Base-by-base conservation (phyloP, 2,329 filamentous ascomycete genomes). In the Plectosphaerella plurivora region DNA sequence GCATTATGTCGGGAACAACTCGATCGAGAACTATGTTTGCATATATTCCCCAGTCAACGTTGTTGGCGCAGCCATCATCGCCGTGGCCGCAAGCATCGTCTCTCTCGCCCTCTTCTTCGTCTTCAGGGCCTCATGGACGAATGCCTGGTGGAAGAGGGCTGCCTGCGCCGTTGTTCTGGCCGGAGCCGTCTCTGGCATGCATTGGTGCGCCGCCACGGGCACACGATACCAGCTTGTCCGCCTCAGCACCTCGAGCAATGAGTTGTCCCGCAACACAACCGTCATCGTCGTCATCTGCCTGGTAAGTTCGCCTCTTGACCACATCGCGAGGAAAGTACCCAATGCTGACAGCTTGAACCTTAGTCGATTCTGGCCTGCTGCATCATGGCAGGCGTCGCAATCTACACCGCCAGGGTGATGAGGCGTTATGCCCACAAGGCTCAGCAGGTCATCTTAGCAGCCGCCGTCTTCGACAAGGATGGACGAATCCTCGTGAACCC, bases 1-100 rank as follows among this genome's bases (percentile, higher is more conserved):
- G 90, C 89, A 95, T 66, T 95, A 94, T 62, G 74, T 93, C 16
- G 89, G 89, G n/a, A 91, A 95, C 64, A 81, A 87, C 33, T 90
- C 89, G 35, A 91, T 93, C 55, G 77, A 78, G 25, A 93, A 95
- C 65, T 96, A 94, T 63, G 69, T 65, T 4, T 86, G 88, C 60
- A 69, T 74, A 11, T 91, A 92, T 59, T 67, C 70, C 4, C 63
- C 72, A 14, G 71, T 69, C 20, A 83, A 84, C 62, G 78, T 95
- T 15, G 71, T 86, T 3, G 88, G 86, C 3, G 82, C 90, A 5
- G 82, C 83, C 18, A 65, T 87, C 45, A 91, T 95, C 56, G 87
- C 91, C 5, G 78, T 90, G 4, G 77, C 82, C 9, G 87, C 88
- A 7, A 91, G 86, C 56, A 83, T 83, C 14, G 70, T 83, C 6